Base-by-base conservation (phyloP, 495 filamentous ascomycete species). In the Talaromyces adpressus region DNA sequence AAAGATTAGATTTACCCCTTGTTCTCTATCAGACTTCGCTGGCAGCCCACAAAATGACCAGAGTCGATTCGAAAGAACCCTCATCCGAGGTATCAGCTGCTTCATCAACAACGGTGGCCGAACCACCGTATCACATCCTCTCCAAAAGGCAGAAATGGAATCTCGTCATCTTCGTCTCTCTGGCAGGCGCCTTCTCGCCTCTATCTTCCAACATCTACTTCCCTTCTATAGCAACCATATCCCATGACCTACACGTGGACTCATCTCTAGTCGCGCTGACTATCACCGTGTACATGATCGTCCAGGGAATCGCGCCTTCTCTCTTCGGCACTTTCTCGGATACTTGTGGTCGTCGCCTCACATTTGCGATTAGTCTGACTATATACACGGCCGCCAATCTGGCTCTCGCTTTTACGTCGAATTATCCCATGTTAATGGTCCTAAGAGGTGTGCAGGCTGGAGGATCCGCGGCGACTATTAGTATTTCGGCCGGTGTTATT, bases 181-280 rank as follows among this genome's bases (percentile, higher is more conserved):
- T 75, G n/a, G 74, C 77, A 0, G 75, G 71, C 61, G 72, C 74
- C 36, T 76, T 78, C 65, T 91, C 88, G 0, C 89, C 89, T 2
- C 79, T 91, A 58, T 90, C 87, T 0, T 87, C 87, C 20, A 91
- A 89, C 67, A 91, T 92, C 49, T 94, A 94, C 71, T 91, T 92
- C 64, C 90, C 89, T 4, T 86, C 87, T 2, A 75, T 93, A 22
- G 71, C 69, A 18, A 65, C 34, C 11, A 16, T 51, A n/a, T 5
- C 39, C 11, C 23, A 75, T 69, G 64, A 69, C 25, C 63, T 77
- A 5, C 29, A 68, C 34, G 59, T 73, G 52, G 73, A 69, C 18
- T 73, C 75, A 65, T 71, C 74, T 6, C 63, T 77, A 6, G 71
- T 70, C 12, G 72, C 74, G 1, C 62, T 79, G 39, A 79, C 76